Percentiles rank a stretch among this genome's conserved stretches.
Evolutionary conservation across 176 grass and related monocot genomes (phyloP).

Genomic region (Cenchrus americanus): DNA sequence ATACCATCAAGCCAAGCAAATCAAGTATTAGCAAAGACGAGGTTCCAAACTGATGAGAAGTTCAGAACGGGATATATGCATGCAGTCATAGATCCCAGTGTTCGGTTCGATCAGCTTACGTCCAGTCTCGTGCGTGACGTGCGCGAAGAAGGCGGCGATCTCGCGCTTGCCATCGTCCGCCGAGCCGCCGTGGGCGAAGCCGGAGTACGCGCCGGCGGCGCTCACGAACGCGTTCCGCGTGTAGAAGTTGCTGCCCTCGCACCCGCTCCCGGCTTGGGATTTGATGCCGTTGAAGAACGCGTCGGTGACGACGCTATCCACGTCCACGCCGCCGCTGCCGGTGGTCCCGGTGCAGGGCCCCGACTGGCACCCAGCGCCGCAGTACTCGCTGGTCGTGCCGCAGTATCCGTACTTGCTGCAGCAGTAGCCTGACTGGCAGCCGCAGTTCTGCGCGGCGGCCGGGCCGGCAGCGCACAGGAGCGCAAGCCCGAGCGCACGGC

Average conservation of each 20-base stretch:
- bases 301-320: conserved; percentile 17
- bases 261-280: conserved; percentile 43
- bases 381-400: conserved; percentile 36
- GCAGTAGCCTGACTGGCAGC: conserved; percentile 42
- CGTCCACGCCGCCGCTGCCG: not conserved
- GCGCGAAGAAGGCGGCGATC: conserved; percentile 80
- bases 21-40: no score
- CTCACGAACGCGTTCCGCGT: conserved; percentile 52
- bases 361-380: conserved; percentile 18
- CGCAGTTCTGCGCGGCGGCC: conserved; percentile 43
- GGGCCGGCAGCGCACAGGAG: not conserved
- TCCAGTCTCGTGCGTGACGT: conserved; percentile 51
- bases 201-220: conserved; percentile 15
- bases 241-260: conserved; percentile 68
- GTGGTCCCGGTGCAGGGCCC: conserved; percentile 33
- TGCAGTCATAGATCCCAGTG: not conserved
- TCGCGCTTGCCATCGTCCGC: conserved; percentile 62
- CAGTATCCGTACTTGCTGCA: conserved; percentile 60
- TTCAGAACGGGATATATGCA: not conserved
- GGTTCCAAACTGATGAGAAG: not conserved
- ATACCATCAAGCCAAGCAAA: no score
- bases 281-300: conserved; percentile 59
- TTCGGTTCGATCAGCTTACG: conserved; percentile 5
- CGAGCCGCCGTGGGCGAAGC: conserved; percentile 45
- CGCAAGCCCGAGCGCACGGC: not conserved